Conservation (phyloP, 1,139 yeast genomes). For the Debaryomyces sp. region DNA sequence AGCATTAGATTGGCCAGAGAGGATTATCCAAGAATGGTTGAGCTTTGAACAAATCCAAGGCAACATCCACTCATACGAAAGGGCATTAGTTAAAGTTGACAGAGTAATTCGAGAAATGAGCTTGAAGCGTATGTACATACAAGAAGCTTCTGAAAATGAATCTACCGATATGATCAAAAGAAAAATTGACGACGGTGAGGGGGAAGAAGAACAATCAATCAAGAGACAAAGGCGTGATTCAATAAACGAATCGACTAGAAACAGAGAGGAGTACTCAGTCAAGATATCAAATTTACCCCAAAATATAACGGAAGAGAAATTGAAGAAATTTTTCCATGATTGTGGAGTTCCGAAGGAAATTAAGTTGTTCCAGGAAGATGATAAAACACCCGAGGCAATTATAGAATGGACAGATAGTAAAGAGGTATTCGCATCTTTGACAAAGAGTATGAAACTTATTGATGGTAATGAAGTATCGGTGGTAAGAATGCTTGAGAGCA, state of each 20-base stretch:
- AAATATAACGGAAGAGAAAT: slow-evolving; percentile 28
- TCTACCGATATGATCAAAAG: background rate
- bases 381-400: slow-evolving; percentile 34
- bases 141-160: background rate
- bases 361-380: slow-evolving; percentile 25
- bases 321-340: slow-evolving; percentile 52
- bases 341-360: slow-evolving; percentile 57
- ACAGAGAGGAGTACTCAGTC: slow-evolving; percentile 59
- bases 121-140: slow-evolving; percentile 8
- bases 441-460: slow-evolving; percentile 55
- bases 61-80: slow-evolving; percentile 21
- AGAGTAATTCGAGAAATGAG: slow-evolving; percentile 17
- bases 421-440: slow-evolving; percentile 61
- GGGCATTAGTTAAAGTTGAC: slow-evolving; percentile 24
- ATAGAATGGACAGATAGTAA: slow-evolving; percentile 57
- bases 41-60: slow-evolving; percentile 44
- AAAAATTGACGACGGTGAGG: slow-evolving; percentile 4
- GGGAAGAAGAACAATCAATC: background rate
- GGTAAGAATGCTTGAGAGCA: slow-evolving; percentile 43
- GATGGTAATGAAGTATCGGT: slow-evolving; percentile 49
- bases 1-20: slow-evolving; percentile 54
- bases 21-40: slow-evolving; percentile 49
- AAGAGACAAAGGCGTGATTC: slow-evolving; percentile 11
- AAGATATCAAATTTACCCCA: slow-evolving; percentile 46
- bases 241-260: slow-evolving; percentile 31